These are phyloP conservation scores for Neostapfia colusana DNA, from an alignment of 176 grass and related monocot species.

Conservation along the genomic window DNA sequence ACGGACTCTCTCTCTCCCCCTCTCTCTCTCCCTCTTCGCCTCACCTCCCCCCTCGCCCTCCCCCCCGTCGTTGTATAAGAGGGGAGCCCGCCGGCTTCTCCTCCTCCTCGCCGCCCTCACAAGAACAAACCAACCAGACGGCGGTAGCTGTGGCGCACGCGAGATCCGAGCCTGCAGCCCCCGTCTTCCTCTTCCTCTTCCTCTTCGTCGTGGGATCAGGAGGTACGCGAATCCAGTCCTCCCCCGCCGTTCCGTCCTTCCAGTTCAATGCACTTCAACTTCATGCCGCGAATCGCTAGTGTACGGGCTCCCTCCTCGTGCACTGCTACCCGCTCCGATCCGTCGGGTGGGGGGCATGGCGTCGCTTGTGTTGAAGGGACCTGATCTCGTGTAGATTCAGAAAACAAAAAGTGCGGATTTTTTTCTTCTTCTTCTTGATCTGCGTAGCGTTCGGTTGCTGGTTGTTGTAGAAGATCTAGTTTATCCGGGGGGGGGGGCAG, in stretches of 20 bases:
- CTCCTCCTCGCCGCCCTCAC: not conserved
- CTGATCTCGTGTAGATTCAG: not conserved
- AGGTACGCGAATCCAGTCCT: conserved; percentile 26
- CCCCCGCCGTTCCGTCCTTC: not conserved
- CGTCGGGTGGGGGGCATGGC: no score
- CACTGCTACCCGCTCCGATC: no score
- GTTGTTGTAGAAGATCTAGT: not conserved
- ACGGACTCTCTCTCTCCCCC: no score
- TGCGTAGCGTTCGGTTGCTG: not conserved
- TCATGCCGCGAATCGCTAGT: no score
- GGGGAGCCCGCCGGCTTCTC: not conserved
- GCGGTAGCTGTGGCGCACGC: no score
- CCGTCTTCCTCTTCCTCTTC: not conserved
- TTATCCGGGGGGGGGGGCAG: not conserved
- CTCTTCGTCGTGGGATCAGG: not conserved
- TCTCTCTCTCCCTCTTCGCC: not conserved
- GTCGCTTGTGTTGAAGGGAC: no score
- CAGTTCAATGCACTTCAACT: no score
- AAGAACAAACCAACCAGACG: not conserved
- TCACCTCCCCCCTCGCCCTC: no score
- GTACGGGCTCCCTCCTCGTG: no score
- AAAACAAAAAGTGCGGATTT: not conserved
- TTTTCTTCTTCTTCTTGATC: not conserved
- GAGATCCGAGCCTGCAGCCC: not conserved
- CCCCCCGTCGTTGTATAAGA: not conserved